A percentile compares a stretch with the other conserved stretches of the same genome.
Evolutionary conservation across 2,329 filamentous ascomycete species (phyloP).

Genomic region (Fusarium goolgardi): DNA sequence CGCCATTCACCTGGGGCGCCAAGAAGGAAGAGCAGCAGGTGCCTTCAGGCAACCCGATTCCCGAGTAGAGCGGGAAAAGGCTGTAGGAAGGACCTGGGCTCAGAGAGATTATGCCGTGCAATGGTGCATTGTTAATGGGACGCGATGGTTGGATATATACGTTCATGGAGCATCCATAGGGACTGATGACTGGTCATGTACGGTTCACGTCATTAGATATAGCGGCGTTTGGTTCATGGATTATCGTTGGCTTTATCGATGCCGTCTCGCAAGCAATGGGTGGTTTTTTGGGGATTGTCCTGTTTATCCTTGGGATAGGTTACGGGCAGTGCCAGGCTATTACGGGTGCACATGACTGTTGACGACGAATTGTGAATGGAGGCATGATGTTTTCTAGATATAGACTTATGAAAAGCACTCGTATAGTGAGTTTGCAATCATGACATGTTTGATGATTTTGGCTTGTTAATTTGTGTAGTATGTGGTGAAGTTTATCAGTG

Average conservation of each 20-base stretch:
- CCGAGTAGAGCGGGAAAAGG: constrained; percentile 47
- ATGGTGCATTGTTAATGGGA: constrained; percentile 36
- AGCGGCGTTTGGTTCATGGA: constrained; percentile 49
- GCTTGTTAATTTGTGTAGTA: background rate
- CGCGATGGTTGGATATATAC: constrained; percentile 46
- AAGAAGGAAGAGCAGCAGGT: constrained; percentile 62
- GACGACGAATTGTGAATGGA: constrained; percentile 31
- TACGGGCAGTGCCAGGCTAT: constrained; percentile 19
- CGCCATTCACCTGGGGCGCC: constrained; percentile 65
- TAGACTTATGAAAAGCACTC: constrained; percentile 33
- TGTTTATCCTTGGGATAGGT: constrained; percentile 36
- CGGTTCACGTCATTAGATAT: constrained; percentile 49
- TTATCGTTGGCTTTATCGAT: constrained; percentile 46
- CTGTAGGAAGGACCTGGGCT: constrained; percentile 10
- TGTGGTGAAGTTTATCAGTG: background rate
- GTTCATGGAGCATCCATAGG: constrained; percentile 41
- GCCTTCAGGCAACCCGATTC: constrained; percentile 49
- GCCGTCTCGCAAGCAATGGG: constrained; percentile 42
- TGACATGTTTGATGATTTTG: constrained; percentile 28
- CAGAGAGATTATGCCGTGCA: constrained; percentile 8
- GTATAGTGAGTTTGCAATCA: constrained; percentile 27
- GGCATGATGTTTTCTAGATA: constrained; percentile 30
- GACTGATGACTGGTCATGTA: constrained; percentile 47
- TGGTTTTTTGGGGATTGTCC: constrained; percentile 28
- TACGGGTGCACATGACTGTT: constrained; percentile 38